These are phyloP conservation scores for Lyophyllum semitale DNA, from an alignment of 768 basidiomycete species.

Conservation along the genomic window DNA sequence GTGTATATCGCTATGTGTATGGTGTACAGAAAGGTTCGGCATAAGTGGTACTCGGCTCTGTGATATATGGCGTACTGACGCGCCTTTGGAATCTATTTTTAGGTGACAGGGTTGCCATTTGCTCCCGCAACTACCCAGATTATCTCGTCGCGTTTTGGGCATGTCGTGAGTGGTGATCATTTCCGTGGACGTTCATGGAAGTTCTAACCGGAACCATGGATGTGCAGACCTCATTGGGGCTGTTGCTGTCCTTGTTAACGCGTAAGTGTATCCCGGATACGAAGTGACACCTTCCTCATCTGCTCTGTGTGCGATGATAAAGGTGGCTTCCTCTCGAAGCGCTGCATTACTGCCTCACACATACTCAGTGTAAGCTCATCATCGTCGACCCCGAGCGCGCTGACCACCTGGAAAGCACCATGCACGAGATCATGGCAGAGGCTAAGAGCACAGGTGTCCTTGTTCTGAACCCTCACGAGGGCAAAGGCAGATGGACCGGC, in stretches of 20 bases:
- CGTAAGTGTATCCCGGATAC: constrained; percentile 39
- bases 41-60: constrained; percentile 30
- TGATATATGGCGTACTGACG: not conserved
- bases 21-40: constrained; percentile 49
- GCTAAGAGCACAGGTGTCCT: constrained; percentile 37
- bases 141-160: constrained; percentile 52
- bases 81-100: not conserved
- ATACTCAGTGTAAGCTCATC: constrained; percentile 43
- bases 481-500: constrained; percentile 42
- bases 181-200: not conserved
- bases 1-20: constrained; percentile 39
- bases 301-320: not conserved
- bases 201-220: too few relatives aligned
- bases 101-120: constrained; percentile 47
- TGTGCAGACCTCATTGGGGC: constrained; percentile 47
- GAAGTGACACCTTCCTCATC: not conserved
- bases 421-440: constrained; percentile 26
- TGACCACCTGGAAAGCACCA: constrained; percentile 31
- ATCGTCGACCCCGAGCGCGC: constrained; percentile 50
- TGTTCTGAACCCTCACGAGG: constrained; percentile 36
- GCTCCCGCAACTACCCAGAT: constrained; percentile 50
- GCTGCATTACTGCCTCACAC: constrained; percentile 44
- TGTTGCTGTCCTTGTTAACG: constrained; percentile 47
- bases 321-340: constrained; percentile 45
- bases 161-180: constrained; percentile 34